A percentile compares a stretch with the other conserved stretches of the same genome.
Conservation (phyloP, 768 basidiomycete genomes). For the Mycena floridula region DNA sequence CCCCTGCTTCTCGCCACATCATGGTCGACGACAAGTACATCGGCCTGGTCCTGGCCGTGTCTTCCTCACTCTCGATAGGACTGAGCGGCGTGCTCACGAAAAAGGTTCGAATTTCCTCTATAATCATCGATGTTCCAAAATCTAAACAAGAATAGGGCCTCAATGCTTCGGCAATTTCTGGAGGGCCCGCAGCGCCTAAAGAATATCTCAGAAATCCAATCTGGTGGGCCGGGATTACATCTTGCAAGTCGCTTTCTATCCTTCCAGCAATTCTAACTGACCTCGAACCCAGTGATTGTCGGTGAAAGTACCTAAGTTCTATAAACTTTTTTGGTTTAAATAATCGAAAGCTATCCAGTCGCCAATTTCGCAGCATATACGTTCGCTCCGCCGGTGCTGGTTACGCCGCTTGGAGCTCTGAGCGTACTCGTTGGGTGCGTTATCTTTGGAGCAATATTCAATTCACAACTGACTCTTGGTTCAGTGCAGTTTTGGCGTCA, state of each 20-base stretch:
- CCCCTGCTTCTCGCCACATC: too few relatives aligned
- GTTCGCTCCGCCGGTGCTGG: slow-evolving; percentile 95
- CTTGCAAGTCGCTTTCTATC: slow-evolving; percentile 52
- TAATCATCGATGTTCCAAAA: neutral
- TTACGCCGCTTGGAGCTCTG: slow-evolving; percentile 94
- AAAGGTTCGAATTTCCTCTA: slow-evolving; percentile 39
- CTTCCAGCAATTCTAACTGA: slow-evolving; percentile 3
- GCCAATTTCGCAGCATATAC: slow-evolving; percentile 96
- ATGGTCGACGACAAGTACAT: slow-evolving; percentile 65
- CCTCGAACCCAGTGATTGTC: slow-evolving; percentile 59
- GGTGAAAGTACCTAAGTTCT: slow-evolving; percentile 66
- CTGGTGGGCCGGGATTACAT: slow-evolving; percentile 96
- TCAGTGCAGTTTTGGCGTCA: slow-evolving; percentile 88
- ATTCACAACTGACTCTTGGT: slow-evolving; percentile 3
- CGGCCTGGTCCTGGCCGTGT: slow-evolving; percentile 61
- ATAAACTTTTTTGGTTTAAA: neutral
- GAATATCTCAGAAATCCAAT: slow-evolving; percentile 86
- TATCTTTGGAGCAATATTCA: neutral
- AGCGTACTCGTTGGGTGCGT: slow-evolving; percentile 93
- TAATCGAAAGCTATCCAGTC: slow-evolving; percentile 30
- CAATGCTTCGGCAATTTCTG: slow-evolving; percentile 70
- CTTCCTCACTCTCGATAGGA: slow-evolving; percentile 61
- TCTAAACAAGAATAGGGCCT: slow-evolving; percentile 53
- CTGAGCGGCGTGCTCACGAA: slow-evolving; percentile 80
- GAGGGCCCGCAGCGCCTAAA: slow-evolving; percentile 70